Evolutionary conservation across 1,284 basidiomycete species (phyloP).

Genomic region (Acaromyces ingoldii): DNA sequence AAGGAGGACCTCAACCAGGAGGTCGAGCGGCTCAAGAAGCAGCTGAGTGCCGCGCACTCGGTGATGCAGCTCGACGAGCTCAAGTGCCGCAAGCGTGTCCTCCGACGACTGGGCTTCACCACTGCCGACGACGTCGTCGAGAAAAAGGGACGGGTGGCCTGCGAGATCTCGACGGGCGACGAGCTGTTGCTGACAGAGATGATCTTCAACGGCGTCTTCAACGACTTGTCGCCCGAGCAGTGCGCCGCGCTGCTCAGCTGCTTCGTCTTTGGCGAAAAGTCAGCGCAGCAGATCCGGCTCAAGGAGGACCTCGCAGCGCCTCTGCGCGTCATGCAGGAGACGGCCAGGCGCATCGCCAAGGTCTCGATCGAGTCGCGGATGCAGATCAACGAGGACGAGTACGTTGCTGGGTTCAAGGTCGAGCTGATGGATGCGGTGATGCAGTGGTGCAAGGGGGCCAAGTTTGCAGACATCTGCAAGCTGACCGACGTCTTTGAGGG

Average conservation of each 20-base stretch:
- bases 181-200: conserved; percentile 93
- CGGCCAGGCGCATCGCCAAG: conserved; percentile 87
- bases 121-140: conserved; percentile 86
- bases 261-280: conserved; percentile 98
- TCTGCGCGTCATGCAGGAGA: conserved; percentile 88
- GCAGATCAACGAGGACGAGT: conserved; percentile 83
- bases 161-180: conserved; percentile 96
- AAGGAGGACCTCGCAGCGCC: conserved; percentile 90
- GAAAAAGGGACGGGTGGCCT: conserved; percentile 95
- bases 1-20: conserved; percentile 70
- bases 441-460: conserved; percentile 96
- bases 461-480: conserved; percentile 94
- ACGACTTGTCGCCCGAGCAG: conserved; percentile 80
- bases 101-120: conserved; percentile 87
- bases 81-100: conserved; percentile 87
- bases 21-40: conserved; percentile 73
- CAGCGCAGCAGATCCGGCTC: conserved; percentile 76
- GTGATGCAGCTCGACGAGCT: conserved; percentile 95
- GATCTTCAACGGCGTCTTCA: conserved; percentile 96
- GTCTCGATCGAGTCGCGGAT: conserved; percentile 91
- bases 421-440: conserved; percentile 96
- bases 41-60: conserved; percentile 82
- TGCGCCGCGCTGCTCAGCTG: conserved; percentile 88
- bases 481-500: conserved; percentile 96
- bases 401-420: conserved; percentile 92